phyloP scores from a whole-genome alignment of 208 protist species.

The Trypanosoma brucei region DNA sequence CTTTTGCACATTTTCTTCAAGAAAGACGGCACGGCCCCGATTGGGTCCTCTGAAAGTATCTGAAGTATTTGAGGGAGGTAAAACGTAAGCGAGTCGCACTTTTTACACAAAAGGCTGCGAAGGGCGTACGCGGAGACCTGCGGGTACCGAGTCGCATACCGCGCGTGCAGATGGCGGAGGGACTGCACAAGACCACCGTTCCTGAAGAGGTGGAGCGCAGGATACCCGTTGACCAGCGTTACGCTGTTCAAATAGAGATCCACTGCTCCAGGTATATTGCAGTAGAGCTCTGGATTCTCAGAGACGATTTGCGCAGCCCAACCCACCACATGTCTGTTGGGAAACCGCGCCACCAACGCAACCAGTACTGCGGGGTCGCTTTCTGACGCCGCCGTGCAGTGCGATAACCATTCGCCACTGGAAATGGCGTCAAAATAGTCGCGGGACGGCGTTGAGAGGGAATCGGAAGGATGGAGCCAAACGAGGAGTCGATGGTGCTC shows the following conservation, averaged over 20 bases:
- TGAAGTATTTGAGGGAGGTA: slow-evolving; percentile 89
- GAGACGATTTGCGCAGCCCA: slow-evolving; percentile 35
- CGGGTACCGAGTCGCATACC: slow-evolving; percentile 40
- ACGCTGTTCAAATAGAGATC: slow-evolving; percentile 70
- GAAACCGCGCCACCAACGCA: slow-evolving; percentile 61
- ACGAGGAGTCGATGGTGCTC: slow-evolving; percentile 63
- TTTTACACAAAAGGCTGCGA: slow-evolving; percentile 67
- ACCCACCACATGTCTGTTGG: slow-evolving; percentile 36
- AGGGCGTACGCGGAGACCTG: slow-evolving; percentile 66
- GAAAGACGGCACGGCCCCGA: slow-evolving; percentile 49
- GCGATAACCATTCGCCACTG: slow-evolving; percentile 24
- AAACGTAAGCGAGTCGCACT: slow-evolving; percentile 80
- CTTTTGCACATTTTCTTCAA: slow-evolving; percentile 48
- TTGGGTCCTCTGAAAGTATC: slow-evolving; percentile 56
- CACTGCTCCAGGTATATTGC: slow-evolving; percentile 50
- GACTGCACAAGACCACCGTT: slow-evolving; percentile 68
- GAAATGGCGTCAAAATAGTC: slow-evolving; percentile 4
- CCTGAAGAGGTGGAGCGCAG: slow-evolving; percentile 59
- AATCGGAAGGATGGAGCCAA: slow-evolving; percentile 43
- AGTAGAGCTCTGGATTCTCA: slow-evolving; percentile 43
- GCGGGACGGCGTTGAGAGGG: neutral
- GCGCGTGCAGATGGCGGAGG: slow-evolving; percentile 55
- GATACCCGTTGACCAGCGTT: slow-evolving; percentile 49
- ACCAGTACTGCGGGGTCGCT: slow-evolving; percentile 66
- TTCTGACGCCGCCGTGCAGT: slow-evolving; percentile 42